Base-by-base conservation (phyloP, 257 asterid species). In the Rubia yunnanensis region DNA sequence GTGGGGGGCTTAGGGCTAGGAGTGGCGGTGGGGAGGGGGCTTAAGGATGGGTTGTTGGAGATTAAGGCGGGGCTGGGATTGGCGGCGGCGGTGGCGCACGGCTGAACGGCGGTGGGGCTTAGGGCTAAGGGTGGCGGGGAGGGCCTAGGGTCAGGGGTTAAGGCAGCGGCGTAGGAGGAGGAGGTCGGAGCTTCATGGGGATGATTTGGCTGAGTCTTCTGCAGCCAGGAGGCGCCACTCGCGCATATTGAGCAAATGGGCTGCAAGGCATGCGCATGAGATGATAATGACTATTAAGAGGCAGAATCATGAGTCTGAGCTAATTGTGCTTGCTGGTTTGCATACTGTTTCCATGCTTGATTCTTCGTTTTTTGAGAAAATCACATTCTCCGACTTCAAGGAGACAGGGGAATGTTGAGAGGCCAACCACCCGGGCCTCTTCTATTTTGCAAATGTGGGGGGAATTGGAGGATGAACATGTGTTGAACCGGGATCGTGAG, bases 381-480 rank as follows among this genome's bases (percentile, higher is more conserved):
- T 85, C 95, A 3, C 86, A 85, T 70, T 85, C 95, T 65, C 95
- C 95, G 7, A 86, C 88, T 49, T 84, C 89, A 4, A 78, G 90
- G 83, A 83, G 72, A 64, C 98, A 84, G 77, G 89, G 89, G 32
- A 80, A 85, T 70, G 87, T 79, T 60, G 95, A 91, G 81, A 88
- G 98, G 72, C 88, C 84, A 1, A 82, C 78, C 73, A 83, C 95
- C 23, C 83, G 80, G 31, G 94, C 94, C 64, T 91, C 98, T 0
- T 82, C 96, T 66, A 91, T 88, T 54, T 70, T 91, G 84, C 94
- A 81, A 80, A 91, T 86, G 98, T 91, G 98, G 98, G 76, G 96
- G 60, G 96, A 85, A 76, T 75, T 88, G 82, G 98, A 91, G 82
- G 96, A 88, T 62, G 98, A 91, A 39, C 95, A 86, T 17, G 76